Base-by-base conservation (phyloP, 1,284 basidiomycete species). In the Porogramme epimiltina region DNA sequence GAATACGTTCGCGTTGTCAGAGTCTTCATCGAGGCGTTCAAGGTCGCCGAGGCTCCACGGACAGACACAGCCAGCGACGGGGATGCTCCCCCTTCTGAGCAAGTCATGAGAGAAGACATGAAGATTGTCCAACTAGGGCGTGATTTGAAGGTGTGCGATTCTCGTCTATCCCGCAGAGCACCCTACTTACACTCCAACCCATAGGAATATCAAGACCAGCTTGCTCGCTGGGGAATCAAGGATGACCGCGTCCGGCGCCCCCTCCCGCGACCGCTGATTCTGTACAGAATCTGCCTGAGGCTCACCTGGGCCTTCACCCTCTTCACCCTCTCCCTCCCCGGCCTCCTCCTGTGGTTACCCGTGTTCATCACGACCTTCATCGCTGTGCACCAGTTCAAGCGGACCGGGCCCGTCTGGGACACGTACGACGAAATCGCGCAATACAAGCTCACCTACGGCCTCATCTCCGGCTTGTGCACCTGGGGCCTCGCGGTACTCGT, bases 351-450 rank as follows among this genome's bases (percentile, higher is more conserved):
- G 55, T 89, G 93, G 93, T 58, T 87, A 47, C 84, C 90, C 9
- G 71, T 94, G 45, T 87, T 94, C 68, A 48, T 74, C 55, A 80
- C 87, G 45, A 82, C 88, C 11, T 78, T 83, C 61, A 78, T 82
- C 62, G 81, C 80, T 11, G 82, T 86, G 25, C 79, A 78, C 62
- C 82, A 84, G 56, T 85, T 87, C 77, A 85, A 87, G 70, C 86
- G 84, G 67, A 85, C 79, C 0, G 89, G 90, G 0, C 89, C 89
- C 0, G 77, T 87, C 28, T 89, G 85, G 73, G 87, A 92, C 62
- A 91, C 88, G 0, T 91, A 81, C 77, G 90, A 92, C 62, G 89
- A 93, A 69, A 90, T 94, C 58, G 90, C 91, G 4, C 91, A 94
- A 65, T 90, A 91, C 66, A 94, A 94, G 68, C 84, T 94, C 45